Evolutionary conservation across 306 rosid species (phyloP).

Genomic region (Rosa multiflora): DNA sequence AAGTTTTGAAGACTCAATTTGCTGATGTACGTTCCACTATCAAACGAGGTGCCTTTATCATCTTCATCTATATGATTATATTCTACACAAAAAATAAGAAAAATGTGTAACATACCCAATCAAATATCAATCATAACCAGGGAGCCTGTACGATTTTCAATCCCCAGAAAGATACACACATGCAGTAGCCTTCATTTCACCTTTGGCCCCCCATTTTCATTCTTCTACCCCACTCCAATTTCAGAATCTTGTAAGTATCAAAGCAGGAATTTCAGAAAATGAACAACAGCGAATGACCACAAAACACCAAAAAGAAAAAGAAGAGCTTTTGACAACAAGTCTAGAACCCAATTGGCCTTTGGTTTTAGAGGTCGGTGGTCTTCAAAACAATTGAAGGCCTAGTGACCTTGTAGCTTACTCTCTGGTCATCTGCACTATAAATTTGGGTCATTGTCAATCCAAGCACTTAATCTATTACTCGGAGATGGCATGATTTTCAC

Average conservation of each 20-base stretch:
- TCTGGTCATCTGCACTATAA: background rate
- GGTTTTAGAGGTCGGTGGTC: slow-evolving; percentile 9
- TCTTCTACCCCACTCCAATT: background rate
- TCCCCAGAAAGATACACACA: background rate
- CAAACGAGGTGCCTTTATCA: background rate
- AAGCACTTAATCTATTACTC: background rate
- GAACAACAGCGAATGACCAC: background rate
- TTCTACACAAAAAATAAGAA: background rate
- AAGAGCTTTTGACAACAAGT: background rate
- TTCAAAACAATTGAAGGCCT: background rate
- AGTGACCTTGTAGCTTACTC: background rate
- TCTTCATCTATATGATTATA: background rate
- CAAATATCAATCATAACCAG: background rate
- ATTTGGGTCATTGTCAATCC: background rate
- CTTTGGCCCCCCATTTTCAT: background rate
- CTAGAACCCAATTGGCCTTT: background rate
- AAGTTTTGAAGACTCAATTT: background rate
- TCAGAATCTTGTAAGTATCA: background rate
- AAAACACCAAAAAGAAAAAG: background rate
- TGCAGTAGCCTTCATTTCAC: background rate
- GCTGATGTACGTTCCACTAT: background rate
- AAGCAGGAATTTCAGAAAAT: background rate
- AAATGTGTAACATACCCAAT: slow-evolving; percentile 8
- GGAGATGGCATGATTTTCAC: slow-evolving; percentile 7
- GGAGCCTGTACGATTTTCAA: background rate